These are phyloP conservation scores for Aphanomyces euteiches DNA, from an alignment of 352 stramenopile species.

Conservation along the genomic window DNA sequence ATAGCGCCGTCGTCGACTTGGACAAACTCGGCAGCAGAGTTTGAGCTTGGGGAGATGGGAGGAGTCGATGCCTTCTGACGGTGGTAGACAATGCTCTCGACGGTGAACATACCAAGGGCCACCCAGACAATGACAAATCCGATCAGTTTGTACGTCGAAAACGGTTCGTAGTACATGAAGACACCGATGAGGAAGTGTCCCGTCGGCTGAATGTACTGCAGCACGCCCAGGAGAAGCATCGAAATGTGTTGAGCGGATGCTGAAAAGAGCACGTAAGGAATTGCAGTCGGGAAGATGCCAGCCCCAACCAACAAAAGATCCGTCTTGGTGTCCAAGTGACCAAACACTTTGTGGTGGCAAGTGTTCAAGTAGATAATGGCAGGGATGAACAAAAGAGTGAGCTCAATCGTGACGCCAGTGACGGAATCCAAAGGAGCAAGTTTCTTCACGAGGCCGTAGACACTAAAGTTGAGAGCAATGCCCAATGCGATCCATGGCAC, in stretches of 20 bases:
- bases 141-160: constrained; percentile 14
- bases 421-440: constrained; percentile 18
- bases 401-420: constrained; percentile 18
- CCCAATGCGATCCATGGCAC: constrained; percentile 25
- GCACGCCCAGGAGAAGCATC: constrained; percentile 9
- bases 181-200: constrained; percentile 25
- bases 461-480: constrained; percentile 17
- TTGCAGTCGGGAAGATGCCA: constrained; percentile 13
- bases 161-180: constrained; percentile 29
- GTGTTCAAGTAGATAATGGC: constrained; percentile 12
- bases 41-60: too few relatives aligned
- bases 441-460: constrained; percentile 29
- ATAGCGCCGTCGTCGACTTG: too few relatives aligned
- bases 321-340: background rate
- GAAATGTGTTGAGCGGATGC: constrained; percentile 24
- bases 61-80: background rate
- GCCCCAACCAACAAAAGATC: constrained; percentile 20
- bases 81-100: constrained; percentile 8
- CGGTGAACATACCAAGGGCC: constrained; percentile 22
- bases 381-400: background rate
- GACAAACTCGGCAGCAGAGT: too few relatives aligned
- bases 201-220: constrained; percentile 20
- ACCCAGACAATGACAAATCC: constrained; percentile 24
- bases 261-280: constrained; percentile 25
- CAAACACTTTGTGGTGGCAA: background rate